Conservation (phyloP, 2,329 filamentous ascomycete genomes). For the Colletotrichum incanum region DNA sequence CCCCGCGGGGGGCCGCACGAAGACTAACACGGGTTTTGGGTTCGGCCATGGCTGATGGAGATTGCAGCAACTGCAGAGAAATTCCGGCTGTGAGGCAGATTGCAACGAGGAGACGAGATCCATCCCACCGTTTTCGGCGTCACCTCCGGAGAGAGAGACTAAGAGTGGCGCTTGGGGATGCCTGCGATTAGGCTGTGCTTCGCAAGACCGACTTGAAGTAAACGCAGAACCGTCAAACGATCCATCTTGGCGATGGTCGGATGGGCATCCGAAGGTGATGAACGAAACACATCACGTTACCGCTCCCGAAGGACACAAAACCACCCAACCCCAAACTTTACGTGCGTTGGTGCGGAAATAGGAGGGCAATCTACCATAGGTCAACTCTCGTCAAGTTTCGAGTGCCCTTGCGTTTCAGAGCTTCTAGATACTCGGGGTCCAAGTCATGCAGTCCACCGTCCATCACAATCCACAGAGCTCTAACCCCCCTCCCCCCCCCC, state of each 20-base stretch:
- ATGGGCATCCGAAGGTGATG: constrained; percentile 19
- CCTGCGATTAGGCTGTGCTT: not conserved
- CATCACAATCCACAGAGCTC: constrained; percentile 11
- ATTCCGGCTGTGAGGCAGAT: not conserved
- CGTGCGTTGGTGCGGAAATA: constrained; percentile 8
- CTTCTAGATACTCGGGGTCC: constrained; percentile 39
- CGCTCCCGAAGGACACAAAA: constrained; percentile 1
- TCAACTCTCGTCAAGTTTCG: constrained; percentile 33
- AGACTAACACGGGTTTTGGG: not conserved
- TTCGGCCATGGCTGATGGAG: constrained; percentile 23
- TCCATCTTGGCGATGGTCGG: constrained; percentile 5
- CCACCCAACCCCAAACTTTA: constrained; percentile 9
- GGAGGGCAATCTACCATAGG: constrained; percentile 10
- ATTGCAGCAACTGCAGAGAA: constrained; percentile 16
- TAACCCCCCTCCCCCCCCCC: not conserved
- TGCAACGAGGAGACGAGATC: not conserved
- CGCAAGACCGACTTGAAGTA: not conserved
- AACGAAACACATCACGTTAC: constrained; percentile 12
- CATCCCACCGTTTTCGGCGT: not conserved
- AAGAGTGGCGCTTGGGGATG: constrained; percentile 10
- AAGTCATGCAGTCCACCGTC: constrained; percentile 35
- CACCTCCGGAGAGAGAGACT: no score
- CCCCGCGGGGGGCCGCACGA: not conserved
- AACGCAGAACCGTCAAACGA: not conserved
- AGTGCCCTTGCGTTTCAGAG: constrained; percentile 36